Evolutionary conservation across 345 rosid genomes (phyloP), one percentile per base, ranked within the genome.

Genomic region (Orychophragmus violaceus): DNA sequence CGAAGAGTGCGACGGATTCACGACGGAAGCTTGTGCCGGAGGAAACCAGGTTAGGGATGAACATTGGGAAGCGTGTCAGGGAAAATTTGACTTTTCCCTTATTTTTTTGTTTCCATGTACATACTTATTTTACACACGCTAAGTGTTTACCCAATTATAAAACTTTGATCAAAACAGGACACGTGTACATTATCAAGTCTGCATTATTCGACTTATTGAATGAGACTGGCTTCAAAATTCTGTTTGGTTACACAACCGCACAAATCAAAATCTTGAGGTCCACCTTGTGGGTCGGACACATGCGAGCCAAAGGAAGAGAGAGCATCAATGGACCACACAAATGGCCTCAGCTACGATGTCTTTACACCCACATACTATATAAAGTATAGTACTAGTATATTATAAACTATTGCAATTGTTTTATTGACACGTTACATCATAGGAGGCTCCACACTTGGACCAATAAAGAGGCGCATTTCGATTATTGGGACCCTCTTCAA

Each of bases 391-490:
- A 42, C 45, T 41, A 16, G 46, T 41, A n/a, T n/a, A n/a, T n/a
- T n/a, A n/a, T n/a, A n/a, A n/a, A n/a, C n/a, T n/a, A n/a, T n/a
- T n/a, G n/a, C 62, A 42, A 72, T 58, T 72, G 22, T 64, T 58
- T 29, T 28, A 16, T 28, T 29, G 66, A 58, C 8, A 18, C 39
- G 66, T 58, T 30, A 57, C 46, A 64, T 58, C 66, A 22, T 1
- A 8, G 50, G 29, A 46, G 76, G 67, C 66, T 73, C 62, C 66
- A 73, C 71, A 65, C 62, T 49, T 72, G 71, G 66, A 65, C 77
- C 67, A 66, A 66, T 59, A 10, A 55, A 32, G 30, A 66, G 62
- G 39, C 68, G 32, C n/a, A 51, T 59, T 73, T 59, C 16, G 49
- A 41, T 59, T 66, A 59, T 36, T 55, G 5, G 54, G 54, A 49